Conservation (phyloP, 768 basidiomycete genomes). For the Boletus subcaerulescens region DNA sequence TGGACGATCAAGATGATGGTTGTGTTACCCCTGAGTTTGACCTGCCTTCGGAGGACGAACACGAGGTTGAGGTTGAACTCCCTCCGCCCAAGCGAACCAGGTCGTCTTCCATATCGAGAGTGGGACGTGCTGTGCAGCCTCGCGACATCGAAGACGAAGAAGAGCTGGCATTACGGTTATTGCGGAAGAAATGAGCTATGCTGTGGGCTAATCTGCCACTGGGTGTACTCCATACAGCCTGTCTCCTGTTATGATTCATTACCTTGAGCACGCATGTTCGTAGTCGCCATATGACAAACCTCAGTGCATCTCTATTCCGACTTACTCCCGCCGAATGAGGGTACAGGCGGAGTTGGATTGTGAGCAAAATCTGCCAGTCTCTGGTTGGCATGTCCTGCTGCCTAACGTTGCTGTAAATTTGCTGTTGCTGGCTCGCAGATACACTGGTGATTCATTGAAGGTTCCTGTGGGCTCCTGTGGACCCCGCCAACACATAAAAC, state of each 20-base stretch:
- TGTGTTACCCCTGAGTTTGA: constrained; percentile 74
- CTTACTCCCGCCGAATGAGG: background rate
- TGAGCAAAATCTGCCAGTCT: constrained; percentile 14
- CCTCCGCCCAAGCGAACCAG: constrained; percentile 35
- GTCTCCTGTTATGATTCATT: background rate
- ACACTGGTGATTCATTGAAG: background rate
- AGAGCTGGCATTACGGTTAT: constrained; percentile 60
- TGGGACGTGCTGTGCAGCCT: constrained; percentile 19
- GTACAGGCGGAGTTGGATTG: background rate
- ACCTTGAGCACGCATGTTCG: no score
- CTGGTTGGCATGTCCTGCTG: background rate
- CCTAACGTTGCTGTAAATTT: constrained; percentile 15
- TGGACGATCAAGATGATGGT: constrained; percentile 58
- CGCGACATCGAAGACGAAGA: constrained; percentile 53
- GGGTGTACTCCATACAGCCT: constrained; percentile 3
- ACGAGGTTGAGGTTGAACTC: constrained; percentile 29
- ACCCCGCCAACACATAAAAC: background rate
- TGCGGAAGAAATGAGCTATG: constrained; percentile 35
- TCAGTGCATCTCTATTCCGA: background rate
- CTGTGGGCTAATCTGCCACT: background rate
- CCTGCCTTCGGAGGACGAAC: constrained; percentile 38
- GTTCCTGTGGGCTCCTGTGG: constrained; percentile 12
- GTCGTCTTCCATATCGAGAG: constrained; percentile 24
- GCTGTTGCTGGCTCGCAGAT: constrained; percentile 2
- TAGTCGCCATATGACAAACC: no score